Base-by-base conservation (phyloP, 371 early-diverging fungal genomes). In the Rhizopus microsporus region DNA sequence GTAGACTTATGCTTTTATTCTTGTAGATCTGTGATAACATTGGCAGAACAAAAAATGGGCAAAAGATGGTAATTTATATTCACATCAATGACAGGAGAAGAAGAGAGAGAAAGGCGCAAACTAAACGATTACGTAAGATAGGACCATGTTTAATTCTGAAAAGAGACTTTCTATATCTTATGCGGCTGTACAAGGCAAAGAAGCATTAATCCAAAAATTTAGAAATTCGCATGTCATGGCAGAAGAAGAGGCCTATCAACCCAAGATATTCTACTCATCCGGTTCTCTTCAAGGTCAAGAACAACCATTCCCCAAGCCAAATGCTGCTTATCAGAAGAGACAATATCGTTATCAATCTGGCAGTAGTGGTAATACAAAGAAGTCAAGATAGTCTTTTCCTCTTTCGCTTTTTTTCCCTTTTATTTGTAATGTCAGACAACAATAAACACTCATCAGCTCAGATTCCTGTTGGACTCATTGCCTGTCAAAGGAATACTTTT, bases 141-240 rank as follows among this genome's bases (percentile, higher is more conserved):
- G 87, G 92, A 79, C 82, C 33, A 82, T 80, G 15, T 97, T 94
- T 76, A 92, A 90, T 56, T 90, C 89, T 35, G 93, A 93, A 46
- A 98, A 98, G 64, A 80, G 88, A 31, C 92, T 93, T 57, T 77
- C 83, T 16, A 64, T 97, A 9, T 82, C 92, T 12, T 98, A 91
- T 75, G 98, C 98, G 15, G 86, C 88, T 35, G 85, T 96, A 42
- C 96, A 98, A 71, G 95, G 96, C 3, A 83, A 88, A 56, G 66
- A 77, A 3, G 84, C 85, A 4, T 79, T 98, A 16, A 79, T 94
- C 44, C 86, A 88, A 29, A 94, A 93, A 63, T 98, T 97, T 65
- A 81, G 88, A 51, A 92, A 93, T 58, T 92, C 93, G 1, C 81
- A 68, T 33, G 88, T 93, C 12, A 91, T 93, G 91, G 72, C 82